Evolutionary conservation across 2,329 filamentous ascomycete genomes (phyloP), one percentile per base, ranked within the genome.

Genomic region (Trichocomaceae sp.): DNA sequence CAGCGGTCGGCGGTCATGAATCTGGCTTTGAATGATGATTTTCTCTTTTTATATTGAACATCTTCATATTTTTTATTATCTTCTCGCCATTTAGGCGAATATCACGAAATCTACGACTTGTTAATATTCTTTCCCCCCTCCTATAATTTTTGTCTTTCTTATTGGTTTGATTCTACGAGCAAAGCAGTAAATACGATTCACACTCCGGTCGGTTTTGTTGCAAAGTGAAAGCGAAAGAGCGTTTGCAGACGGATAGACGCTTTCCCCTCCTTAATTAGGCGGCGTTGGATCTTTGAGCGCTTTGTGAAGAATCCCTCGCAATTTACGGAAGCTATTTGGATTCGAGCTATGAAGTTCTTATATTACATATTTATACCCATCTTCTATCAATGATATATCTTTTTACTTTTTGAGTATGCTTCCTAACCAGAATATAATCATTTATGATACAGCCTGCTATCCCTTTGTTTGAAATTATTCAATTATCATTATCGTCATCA

Each of bases 1-100:
- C 48, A 59, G 48, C 19, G 44, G 41, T 58, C 47, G 60, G 59
- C 22, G 55, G 56, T 22, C 54, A 62, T 35, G 51, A 59, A 46
- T 54, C 57, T 13, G 52, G 54, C 20, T 61, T 60, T 50, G 55
- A 62, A 23, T 61, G 15, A 48, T 56, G 26, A 31, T 31, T 50
- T 51, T 15, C 50, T 20, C 35, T 29, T 42, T 13, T 17, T 9
- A 9, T 42, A n/a, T 31, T 49, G 5, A 19, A 48, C 6, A 31
- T 10, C 35, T 41, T 15, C 50, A n/a, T n/a, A 45, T 50, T 35
- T 20, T 19, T 45, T 17, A 29, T 52, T 41, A 48, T 44, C 44
- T 45, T 19, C 50, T 44, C 17, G 47, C 55, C 42, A 44, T 48
- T 42, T 52, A 46, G 33, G 41, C 37, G 50, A 20, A 51, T 17